Conservation (phyloP, 148 eudicot species). For the Fallopia convolvulus region DNA sequence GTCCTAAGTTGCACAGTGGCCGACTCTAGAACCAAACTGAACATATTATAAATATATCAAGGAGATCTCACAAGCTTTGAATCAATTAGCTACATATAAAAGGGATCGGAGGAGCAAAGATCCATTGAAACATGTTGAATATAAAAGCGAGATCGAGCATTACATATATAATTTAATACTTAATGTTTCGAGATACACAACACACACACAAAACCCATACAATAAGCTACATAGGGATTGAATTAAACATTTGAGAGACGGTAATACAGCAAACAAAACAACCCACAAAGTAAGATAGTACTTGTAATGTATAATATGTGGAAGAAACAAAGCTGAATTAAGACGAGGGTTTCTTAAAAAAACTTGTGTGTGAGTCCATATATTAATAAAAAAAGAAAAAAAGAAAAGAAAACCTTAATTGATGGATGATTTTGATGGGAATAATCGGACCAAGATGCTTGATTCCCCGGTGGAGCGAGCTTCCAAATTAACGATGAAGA, state of each 20-base stretch:
- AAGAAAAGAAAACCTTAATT: neutral
- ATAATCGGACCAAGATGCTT: slow-evolving; percentile 12
- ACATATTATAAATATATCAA: neutral
- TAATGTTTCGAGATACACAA: neutral
- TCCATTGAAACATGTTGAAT: no score
- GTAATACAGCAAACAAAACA: no score
- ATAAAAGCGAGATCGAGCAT: neutral
- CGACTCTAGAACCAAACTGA: neutral
- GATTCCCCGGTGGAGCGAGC: slow-evolving; percentile 13
- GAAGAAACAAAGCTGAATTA: neutral
- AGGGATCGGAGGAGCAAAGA: no score
- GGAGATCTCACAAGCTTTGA: no score
- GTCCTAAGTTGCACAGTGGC: neutral
- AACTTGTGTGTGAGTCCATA: neutral
- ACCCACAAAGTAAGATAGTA: neutral
- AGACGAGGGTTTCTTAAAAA: neutral
- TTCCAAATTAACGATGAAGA: neutral
- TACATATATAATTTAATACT: neutral
- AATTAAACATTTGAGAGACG: neutral
- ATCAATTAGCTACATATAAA: no score
- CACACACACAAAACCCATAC: neutral
- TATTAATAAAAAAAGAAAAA: neutral
- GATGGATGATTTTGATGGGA: neutral
- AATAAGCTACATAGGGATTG: neutral
- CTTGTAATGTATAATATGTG: no score